Base-by-base conservation (phyloP, 2,329 filamentous ascomycete species). In the Alternaria metachromatica region DNA sequence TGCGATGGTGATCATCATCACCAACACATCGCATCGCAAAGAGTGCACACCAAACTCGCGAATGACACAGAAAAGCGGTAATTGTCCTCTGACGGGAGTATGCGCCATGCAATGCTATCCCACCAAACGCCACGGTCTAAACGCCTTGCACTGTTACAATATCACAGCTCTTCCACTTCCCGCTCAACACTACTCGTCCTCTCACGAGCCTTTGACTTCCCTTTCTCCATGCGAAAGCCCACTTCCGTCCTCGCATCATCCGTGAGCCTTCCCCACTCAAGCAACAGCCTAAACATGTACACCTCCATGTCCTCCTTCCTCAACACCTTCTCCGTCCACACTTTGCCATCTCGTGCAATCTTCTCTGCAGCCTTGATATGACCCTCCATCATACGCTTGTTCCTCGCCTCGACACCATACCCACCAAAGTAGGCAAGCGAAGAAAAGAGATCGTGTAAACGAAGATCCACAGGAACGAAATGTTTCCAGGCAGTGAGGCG, bases 401-500 rank as follows among this genome's bases (percentile, higher is more conserved):
- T 72, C 3, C 70, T 51, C 5, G 67, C 72, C 12, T 72, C 66
- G 8, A 73, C 60, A 5, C 72, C 73, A 18, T 75, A 76, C 4
- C 77, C 77, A 8, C 73, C 75, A 46, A 96, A 95, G 79, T 93
- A 96, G 0, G 90, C 87, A 58, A 94, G 79, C 0, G 90, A 92
- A 65, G 88, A 89, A 82, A 92, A 93, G 44, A 96, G 80, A 1
- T 87, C 91, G 64, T 94, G 91, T 20, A 92, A 88, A 4, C 92
- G 86, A 2, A 90, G 69, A 75, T 96, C 92, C 15, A 94, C 80
- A 9, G 93, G 93, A 2, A 95, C 89, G 71, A 93, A 96, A 76
- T 96, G 92, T 48, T 90, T 82, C 92, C 92, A 96, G 0, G 92
- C 87, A 62, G 85, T 86, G 15, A 96, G 80, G 6, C 93, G 87